Evolutionary conservation across 768 basidiomycete genomes (phyloP), one percentile per base, ranked within the genome.

Genomic region (Dioszegia crocea): DNA sequence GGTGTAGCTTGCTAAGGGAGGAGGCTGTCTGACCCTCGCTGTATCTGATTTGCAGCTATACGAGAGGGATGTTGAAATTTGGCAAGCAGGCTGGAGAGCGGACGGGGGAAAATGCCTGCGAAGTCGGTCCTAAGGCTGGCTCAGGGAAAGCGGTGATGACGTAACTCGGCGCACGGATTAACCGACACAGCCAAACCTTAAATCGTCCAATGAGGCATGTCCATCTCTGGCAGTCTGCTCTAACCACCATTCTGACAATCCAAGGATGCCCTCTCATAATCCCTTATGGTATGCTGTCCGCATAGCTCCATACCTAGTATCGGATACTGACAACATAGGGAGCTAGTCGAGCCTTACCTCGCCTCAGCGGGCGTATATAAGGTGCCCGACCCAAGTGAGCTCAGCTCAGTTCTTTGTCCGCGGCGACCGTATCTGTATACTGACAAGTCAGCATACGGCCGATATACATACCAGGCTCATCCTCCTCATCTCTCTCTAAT

Each of bases 401-500:
- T 19, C 43, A 27, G 17, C n/a, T 14, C 8, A 17, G 30, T 10
- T 11, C 36, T 33, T 48, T 4, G 46, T 27, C 4, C 33, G 9
- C 16, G 23, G 12, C 8, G 12, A 21, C 21, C 17, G 24, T 8
- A 10, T 8, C 58, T 61, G 44, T 57, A 29, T 33, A 50, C 4
- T 24, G n/a, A n/a, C n/a, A n/a, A n/a, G n/a, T n/a, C n/a, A 69
- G 67, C 78, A 0, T 76, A 77, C 56, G 78, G 78, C 6, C 67
- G 78, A 36, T 79, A 74, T 47, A 58, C 66, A 2, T 56, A 74
- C 8, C 68, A 70, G 2, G 64, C 63, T n/a, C 72, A 76, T 50
- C 60, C 69, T 6, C 66, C 66, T 5, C 76, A 78, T 56, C 48
- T 45, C 5, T 41, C 48, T 12, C 64, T 78, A 30, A 61, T 76